phyloP scores from a whole-genome alignment of 495 filamentous ascomycete species.

The Corynascus novoguineensis region DNA sequence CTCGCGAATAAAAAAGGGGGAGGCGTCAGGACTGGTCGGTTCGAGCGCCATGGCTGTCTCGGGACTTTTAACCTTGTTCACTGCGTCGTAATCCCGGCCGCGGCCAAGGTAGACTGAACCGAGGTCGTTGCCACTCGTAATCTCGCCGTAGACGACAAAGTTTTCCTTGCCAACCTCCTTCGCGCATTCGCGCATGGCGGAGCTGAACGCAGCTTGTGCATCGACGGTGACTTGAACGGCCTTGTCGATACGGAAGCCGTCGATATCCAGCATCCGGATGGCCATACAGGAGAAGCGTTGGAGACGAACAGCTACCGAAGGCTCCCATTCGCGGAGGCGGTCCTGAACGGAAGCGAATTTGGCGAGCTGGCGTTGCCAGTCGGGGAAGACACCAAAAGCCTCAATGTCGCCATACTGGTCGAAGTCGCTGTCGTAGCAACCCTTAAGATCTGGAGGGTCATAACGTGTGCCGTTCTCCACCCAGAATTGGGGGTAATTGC shows the following conservation, averaged over 20 bases:
- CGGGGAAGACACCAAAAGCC: slow-evolving; percentile 62
- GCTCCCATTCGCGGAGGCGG: slow-evolving; percentile 65
- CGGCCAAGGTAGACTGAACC: slow-evolving; percentile 63
- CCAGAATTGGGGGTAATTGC: slow-evolving; percentile 64
- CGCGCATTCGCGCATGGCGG: slow-evolving; percentile 54
- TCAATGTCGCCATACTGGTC: slow-evolving; percentile 66
- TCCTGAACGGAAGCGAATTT: slow-evolving; percentile 75
- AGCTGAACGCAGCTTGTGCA: slow-evolving; percentile 53
- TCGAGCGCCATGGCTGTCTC: slow-evolving; percentile 22
- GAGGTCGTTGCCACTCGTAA: slow-evolving; percentile 58
- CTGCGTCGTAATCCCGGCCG: slow-evolving; percentile 51
- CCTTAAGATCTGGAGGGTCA: slow-evolving; percentile 44
- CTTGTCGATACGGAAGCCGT: slow-evolving; percentile 67
- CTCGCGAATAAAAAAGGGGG: slow-evolving; percentile 52
- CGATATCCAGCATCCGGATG: slow-evolving; percentile 59
- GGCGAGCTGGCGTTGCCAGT: slow-evolving; percentile 61
- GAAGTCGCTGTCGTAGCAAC: slow-evolving; percentile 66
- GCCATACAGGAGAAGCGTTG: slow-evolving; percentile 62
- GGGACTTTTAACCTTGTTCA: slow-evolving; percentile 29
- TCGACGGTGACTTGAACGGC: slow-evolving; percentile 62
- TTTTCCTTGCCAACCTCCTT: slow-evolving; percentile 52
- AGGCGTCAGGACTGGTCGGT: slow-evolving; percentile 18
- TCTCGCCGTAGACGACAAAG: slow-evolving; percentile 61
- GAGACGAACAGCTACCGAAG: slow-evolving; percentile 54
- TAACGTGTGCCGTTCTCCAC: slow-evolving; percentile 55